Conservation (phyloP, 1,284 basidiomycete genomes). For the Irpex lacteus region DNA sequence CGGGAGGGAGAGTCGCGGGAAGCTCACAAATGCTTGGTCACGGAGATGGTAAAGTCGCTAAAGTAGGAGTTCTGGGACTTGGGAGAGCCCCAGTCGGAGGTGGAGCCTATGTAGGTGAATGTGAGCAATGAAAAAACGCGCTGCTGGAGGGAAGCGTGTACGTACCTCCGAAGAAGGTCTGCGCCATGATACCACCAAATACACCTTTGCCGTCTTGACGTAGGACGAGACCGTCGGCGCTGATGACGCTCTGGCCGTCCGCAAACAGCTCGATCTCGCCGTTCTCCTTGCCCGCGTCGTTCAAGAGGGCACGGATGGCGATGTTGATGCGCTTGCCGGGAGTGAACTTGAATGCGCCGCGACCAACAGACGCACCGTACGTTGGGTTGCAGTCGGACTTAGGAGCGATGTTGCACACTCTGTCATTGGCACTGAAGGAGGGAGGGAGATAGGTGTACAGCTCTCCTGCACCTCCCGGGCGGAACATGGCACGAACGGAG, state of each 20-base stretch:
- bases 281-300: conserved; percentile 59
- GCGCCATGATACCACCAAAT: conserved; percentile 61
- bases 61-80: conserved; percentile 57
- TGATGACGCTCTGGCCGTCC: conserved; percentile 57
- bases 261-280: conserved; percentile 56
- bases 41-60: conserved; percentile 63
- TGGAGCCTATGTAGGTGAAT: conserved; percentile 35
- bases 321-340: conserved; percentile 62
- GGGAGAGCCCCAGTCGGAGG: conserved; percentile 48
- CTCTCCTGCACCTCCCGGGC: conserved; percentile 48
- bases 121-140: background rate
- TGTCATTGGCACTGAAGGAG: conserved; percentile 54
- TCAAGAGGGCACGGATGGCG: conserved; percentile 43
- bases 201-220: conserved; percentile 40
- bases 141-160: background rate
- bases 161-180: conserved; percentile 67
- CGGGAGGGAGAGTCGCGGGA: background rate
- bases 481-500: conserved; percentile 60
- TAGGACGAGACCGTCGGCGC: conserved; percentile 47
- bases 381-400: conserved; percentile 55
- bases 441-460: conserved; percentile 58
- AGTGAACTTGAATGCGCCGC: conserved; percentile 66
- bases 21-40: conserved; percentile 46
- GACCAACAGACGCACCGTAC: conserved; percentile 73
- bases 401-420: conserved; percentile 50